Percentiles rank a stretch among this genome's conserved stretches.
Conservation (phyloP, 768 basidiomycete genomes). For the Cyclocybe aegerita region DNA sequence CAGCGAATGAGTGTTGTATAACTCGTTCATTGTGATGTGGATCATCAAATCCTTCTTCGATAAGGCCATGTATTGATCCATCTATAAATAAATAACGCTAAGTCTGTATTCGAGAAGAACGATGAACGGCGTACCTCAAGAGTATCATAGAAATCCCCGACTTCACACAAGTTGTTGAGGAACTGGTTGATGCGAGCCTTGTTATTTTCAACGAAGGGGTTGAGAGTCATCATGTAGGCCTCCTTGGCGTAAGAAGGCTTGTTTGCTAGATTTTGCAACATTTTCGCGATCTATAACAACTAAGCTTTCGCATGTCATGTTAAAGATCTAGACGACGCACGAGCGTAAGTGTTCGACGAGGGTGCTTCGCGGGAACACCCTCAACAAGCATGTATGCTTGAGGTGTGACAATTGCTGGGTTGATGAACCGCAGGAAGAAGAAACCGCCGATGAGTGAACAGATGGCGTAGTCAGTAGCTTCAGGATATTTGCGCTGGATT, state of each 20-base stretch:
- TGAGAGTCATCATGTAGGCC: slow-evolving; percentile 97
- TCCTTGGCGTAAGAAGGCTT: slow-evolving; percentile 98
- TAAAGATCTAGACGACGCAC: slow-evolving; percentile 36
- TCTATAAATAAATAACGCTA: slow-evolving; percentile 45
- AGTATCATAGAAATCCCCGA: slow-evolving; percentile 98
- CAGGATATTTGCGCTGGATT: slow-evolving; percentile 92
- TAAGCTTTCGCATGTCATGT: not conserved
- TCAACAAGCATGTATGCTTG: slow-evolving; percentile 99
- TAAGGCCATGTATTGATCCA: slow-evolving; percentile 99
- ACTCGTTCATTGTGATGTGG: slow-evolving; percentile 96
- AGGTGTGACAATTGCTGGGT: slow-evolving; percentile 97
- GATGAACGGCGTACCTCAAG: slow-evolving; percentile 69
- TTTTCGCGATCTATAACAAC: slow-evolving; percentile 85
- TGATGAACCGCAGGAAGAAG: slow-evolving; percentile 99
- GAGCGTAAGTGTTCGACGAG: slow-evolving; percentile 91
- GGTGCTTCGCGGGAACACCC: slow-evolving; percentile 96
- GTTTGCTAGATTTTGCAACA: slow-evolving; percentile 99
- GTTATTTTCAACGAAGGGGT: slow-evolving; percentile 98
- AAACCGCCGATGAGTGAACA: slow-evolving; percentile 99
- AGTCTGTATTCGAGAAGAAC: slow-evolving; percentile 1
- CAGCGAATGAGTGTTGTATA: slow-evolving; percentile 98
- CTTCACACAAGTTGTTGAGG: slow-evolving; percentile 95
- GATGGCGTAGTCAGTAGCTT: slow-evolving; percentile 97
- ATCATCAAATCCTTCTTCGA: slow-evolving; percentile 99
- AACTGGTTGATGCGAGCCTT: slow-evolving; percentile 98